Conservation (phyloP, 352 stramenopile species). For the Globisporangium irregulare region DNA sequence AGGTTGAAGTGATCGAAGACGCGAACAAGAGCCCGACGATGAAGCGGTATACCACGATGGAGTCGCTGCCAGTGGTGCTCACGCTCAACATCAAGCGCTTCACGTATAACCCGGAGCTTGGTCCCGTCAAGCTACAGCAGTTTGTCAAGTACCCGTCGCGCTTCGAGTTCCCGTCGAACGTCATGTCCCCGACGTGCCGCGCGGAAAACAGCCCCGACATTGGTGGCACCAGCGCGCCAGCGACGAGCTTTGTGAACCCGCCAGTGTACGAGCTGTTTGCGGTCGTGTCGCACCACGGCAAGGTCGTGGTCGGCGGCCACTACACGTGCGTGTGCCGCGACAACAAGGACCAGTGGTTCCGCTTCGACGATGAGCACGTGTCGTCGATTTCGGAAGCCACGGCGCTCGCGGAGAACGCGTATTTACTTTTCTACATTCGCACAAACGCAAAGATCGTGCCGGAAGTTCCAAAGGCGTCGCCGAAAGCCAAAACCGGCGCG, state of each 20-base stretch:
- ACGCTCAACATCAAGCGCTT: constrained; percentile 86
- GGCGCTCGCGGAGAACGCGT: constrained; percentile 70
- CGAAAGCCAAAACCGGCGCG: background rate
- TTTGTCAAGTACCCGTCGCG: constrained; percentile 80
- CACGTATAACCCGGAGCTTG: constrained; percentile 76
- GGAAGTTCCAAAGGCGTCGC: background rate
- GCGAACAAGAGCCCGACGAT: constrained; percentile 43
- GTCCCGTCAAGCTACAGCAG: constrained; percentile 78
- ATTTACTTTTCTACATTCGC: constrained; percentile 81
- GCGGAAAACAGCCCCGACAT: constrained; percentile 35
- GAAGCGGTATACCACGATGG: constrained; percentile 71
- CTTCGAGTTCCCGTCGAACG: constrained; percentile 65
- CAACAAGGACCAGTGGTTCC: constrained; percentile 88
- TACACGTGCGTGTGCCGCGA: constrained; percentile 84
- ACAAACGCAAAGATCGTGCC: constrained; percentile 27
- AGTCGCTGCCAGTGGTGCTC: constrained; percentile 73
- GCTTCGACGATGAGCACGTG: constrained; percentile 82
- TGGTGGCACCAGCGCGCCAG: constrained; percentile 13
- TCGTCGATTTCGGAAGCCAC: constrained; percentile 66
- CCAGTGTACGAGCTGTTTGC: constrained; percentile 82
- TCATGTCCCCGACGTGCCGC: constrained; percentile 62
- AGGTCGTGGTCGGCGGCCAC: constrained; percentile 77
- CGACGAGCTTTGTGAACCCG: constrained; percentile 34
- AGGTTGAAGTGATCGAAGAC: constrained; percentile 71
- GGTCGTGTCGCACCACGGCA: constrained; percentile 78